Evolutionary conservation across 139 green algal genomes (phyloP).

Genomic region (Chlamydomonas applanata): DNA sequence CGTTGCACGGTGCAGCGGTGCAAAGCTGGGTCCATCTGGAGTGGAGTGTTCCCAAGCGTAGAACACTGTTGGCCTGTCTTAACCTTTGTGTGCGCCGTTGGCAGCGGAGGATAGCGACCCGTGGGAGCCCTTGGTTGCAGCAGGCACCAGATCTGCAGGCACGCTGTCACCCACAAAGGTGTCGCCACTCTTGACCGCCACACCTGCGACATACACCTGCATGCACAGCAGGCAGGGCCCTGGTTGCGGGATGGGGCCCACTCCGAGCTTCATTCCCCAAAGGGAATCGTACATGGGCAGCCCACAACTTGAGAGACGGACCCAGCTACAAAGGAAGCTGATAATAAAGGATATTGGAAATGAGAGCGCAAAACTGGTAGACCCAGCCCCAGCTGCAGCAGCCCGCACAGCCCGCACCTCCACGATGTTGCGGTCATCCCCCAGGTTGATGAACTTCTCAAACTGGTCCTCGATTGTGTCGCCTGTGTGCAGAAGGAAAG

Average conservation of each 20-base stretch:
- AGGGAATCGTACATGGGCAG: background rate
- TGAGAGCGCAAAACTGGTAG: too few species aligned
- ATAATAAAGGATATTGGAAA: background rate
- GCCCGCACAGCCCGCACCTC: constrained; percentile 54
- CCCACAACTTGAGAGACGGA: too few species aligned
- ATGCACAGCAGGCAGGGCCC: background rate
- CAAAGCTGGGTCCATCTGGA: too few species aligned
- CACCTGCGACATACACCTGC: background rate
- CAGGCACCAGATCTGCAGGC: too few species aligned
- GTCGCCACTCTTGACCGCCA: constrained; percentile 26
- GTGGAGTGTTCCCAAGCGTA: too few species aligned
- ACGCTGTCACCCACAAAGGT: constrained; percentile 8
- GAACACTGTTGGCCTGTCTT: too few species aligned
- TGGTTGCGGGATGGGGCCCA: too few species aligned
- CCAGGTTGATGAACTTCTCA: constrained; percentile 67
- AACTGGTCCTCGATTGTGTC: constrained; percentile 40
- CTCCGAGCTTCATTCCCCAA: background rate
- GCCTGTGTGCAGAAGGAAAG: constrained; percentile 1
- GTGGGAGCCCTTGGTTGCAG: too few species aligned
- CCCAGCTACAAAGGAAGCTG: too few species aligned
- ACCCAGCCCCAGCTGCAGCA: background rate
- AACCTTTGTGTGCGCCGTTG: too few species aligned
- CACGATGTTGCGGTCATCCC: constrained; percentile 67
- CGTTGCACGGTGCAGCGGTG: too few species aligned
- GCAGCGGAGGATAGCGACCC: too few species aligned